These are phyloP conservation scores for Debaryomycetaceae sp. DNA, from an alignment of 1,139 yeast genomes.

Conservation along the genomic window DNA sequence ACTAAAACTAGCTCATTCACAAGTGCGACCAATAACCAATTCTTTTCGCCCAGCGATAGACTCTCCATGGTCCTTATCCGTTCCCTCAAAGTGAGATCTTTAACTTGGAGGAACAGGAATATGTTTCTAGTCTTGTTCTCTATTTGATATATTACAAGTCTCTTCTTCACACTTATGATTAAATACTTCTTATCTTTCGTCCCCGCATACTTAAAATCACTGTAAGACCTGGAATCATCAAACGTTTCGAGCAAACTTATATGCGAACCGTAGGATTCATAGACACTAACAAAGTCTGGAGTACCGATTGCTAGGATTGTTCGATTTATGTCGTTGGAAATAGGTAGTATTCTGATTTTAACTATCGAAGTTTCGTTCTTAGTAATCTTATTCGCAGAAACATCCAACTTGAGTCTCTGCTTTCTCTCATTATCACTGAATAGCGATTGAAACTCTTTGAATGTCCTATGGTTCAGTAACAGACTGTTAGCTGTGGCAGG, in stretches of 20 bases:
- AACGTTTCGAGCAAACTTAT: slow-evolving; percentile 30
- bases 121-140: slow-evolving; percentile 30
- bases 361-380: slow-evolving; percentile 18
- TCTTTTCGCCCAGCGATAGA: slow-evolving; percentile 5
- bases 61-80: slow-evolving; percentile 18
- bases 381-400: slow-evolving; percentile 22
- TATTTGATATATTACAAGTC: slow-evolving; percentile 24
- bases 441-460: slow-evolving; percentile 23
- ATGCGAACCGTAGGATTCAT: slow-evolving; percentile 35
- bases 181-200: slow-evolving; percentile 18
- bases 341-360: slow-evolving; percentile 15
- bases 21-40: slow-evolving; percentile 23
- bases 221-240: slow-evolving; percentile 20
- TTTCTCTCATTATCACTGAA: slow-evolving; percentile 19
- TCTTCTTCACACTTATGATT: slow-evolving; percentile 31
- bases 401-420: slow-evolving; percentile 15
- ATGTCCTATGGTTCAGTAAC: slow-evolving; percentile 14
- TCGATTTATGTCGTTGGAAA: slow-evolving; percentile 17
- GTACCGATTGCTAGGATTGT: slow-evolving; percentile 26
- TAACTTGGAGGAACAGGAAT: slow-evolving; percentile 21
- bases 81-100: slow-evolving; percentile 30
- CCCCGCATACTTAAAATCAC: slow-evolving; percentile 16
- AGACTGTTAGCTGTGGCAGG: not conserved
- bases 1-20: slow-evolving; percentile 26
- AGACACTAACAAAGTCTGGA: slow-evolving; percentile 23